Conservation (phyloP, 2,329 filamentous ascomycete species). For the Ceratocystis ficicola region DNA sequence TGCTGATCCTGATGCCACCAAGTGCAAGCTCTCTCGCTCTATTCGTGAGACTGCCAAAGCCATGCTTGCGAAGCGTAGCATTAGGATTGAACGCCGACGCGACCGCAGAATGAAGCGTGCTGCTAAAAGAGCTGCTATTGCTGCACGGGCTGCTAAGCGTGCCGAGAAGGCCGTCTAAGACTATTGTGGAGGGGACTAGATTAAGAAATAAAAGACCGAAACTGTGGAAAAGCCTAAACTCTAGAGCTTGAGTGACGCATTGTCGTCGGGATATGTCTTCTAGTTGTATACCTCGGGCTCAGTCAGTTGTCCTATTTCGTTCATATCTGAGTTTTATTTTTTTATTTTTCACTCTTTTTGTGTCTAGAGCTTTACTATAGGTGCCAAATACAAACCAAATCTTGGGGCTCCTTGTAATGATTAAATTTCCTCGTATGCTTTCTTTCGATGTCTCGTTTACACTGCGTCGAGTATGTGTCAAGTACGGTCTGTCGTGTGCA, state of each 20-base stretch:
- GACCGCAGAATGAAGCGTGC: slow-evolving; percentile 14
- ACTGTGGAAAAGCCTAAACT: background rate
- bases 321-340: background rate
- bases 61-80: background rate
- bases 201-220: background rate
- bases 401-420: background rate
- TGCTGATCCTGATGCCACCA: background rate
- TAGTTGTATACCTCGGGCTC: background rate
- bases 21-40: slow-evolving; percentile 4
- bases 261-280: background rate
- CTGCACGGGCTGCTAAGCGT: slow-evolving; percentile 12
- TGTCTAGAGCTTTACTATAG: background rate
- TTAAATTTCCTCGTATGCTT: no score
- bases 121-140: slow-evolving; percentile 15
- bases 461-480: no score
- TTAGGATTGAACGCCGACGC: background rate
- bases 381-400: background rate
- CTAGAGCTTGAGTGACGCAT: background rate
- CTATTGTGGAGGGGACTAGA: background rate
- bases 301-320: background rate
- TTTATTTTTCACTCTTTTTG: background rate
- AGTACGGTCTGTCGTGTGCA: background rate
- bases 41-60: slow-evolving; percentile 2
- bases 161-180: slow-evolving; percentile 2
- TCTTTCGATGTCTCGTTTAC: no score